Evolutionary conservation across 495 filamentous ascomycete species (phyloP).

Genomic region (Penicillium maclennaniae): DNA sequence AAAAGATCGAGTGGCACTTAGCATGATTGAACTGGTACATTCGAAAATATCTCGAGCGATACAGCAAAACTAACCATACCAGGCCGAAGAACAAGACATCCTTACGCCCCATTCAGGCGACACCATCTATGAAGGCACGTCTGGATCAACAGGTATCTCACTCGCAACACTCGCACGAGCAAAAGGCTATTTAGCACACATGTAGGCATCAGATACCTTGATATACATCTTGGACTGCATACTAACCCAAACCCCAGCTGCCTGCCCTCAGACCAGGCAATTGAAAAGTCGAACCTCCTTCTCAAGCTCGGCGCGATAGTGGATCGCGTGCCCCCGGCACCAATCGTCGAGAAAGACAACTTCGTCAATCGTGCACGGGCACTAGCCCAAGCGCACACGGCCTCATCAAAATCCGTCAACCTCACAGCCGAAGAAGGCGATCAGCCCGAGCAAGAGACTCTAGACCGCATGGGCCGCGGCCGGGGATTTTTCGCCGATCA

Average conservation of each 20-base stretch:
- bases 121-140: conserved; percentile 95
- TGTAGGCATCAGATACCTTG: conserved; percentile 45
- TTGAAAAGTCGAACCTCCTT: conserved; percentile 85
- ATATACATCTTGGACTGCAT: conserved; percentile 7
- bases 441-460: conserved; percentile 9
- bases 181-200: conserved; percentile 85
- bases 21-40: conserved; percentile 71
- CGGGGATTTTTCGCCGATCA: conserved; percentile 93
- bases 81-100: conserved; percentile 76
- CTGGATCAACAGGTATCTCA: conserved; percentile 91
- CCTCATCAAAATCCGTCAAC: conserved; percentile 31
- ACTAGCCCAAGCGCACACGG: conserved; percentile 68
- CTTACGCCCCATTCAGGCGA: conserved; percentile 79
- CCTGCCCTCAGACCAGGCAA: conserved; percentile 90
- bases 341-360: conserved; percentile 84
- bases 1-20: conserved; percentile 91
- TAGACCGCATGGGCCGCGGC: conserved; percentile 24
- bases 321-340: conserved; percentile 82
- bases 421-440: conserved; percentile 5
- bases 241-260: conserved; percentile 47
- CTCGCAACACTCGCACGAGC: conserved; percentile 84
- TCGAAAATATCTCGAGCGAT: neutral
- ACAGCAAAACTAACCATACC: neutral
- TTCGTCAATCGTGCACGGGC: conserved; percentile 92
- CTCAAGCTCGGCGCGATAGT: conserved; percentile 87